Base-by-base conservation (phyloP, 139 green algal genomes). In the Chlorella sp. region DNA sequence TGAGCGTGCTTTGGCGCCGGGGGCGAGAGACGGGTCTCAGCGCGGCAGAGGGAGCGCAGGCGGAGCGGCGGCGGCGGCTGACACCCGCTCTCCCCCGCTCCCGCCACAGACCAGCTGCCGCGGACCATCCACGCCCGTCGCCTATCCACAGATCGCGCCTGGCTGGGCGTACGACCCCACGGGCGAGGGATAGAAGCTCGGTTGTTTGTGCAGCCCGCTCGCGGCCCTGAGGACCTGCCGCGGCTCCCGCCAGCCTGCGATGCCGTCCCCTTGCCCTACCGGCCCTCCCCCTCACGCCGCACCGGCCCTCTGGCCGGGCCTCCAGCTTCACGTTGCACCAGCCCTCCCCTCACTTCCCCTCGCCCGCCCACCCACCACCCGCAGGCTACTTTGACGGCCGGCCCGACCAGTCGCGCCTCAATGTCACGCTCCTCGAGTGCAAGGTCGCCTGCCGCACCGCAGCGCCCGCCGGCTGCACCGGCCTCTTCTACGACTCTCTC, bases 91-190 rank as follows among this genome's bases (percentile, higher is more conserved):
- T 73, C 60, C 66, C 66, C 66, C 3, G 29, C 66, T 7, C 60
- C 45, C 46, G 43, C 66, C 45, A 82, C 84, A 82, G 84, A 41
- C 33, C 36, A 19, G 35, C 60, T 41, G 60, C 35, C 19, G 14
- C 41, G 31, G 31, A 65, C 40, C 63, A 55, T 19, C 41, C 25
- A 55, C 11, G 63, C 33, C 41, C n/a, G 66, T 73, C 17, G 27
- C 29, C 14, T 73, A 73, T 45, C 66, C 66, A 4, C 2, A 23
- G 27, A 62, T 14, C 2, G 43, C 45, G 8, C 84, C 84, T 40
- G 84, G 84, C 33, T 88, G 73, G 27, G 67, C 56, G 5, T 74
- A 81, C 25, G 84, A 89, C 70, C 84, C 84, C 31, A 83, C 74
- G 15, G 78, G 73, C 42, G 42, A 46, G 38, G n/a, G n/a, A n/a